Evolutionary conservation across 768 basidiomycete genomes (phyloP).

Genomic region (Leccinum sublutescens): DNA sequence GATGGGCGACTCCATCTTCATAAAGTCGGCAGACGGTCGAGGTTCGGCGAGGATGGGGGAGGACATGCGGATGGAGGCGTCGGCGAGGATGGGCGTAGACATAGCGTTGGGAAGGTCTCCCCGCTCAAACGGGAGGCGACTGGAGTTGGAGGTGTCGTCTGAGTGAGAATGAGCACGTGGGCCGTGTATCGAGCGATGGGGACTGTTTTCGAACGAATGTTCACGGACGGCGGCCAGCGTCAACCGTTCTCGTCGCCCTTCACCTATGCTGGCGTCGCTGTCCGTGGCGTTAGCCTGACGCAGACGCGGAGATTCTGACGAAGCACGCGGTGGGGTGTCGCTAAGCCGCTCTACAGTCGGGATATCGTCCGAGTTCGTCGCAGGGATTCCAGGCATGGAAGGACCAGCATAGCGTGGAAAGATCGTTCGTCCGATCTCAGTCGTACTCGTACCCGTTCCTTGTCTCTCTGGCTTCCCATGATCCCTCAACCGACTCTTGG

Average conservation of each 20-base stretch:
- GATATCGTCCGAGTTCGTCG: conserved; percentile 29
- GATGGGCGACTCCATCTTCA: conserved; percentile 46
- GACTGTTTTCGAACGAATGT: conserved; percentile 19
- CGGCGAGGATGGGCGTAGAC: conserved; percentile 29
- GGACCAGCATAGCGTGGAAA: conserved; percentile 24
- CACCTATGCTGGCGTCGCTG: conserved; percentile 21
- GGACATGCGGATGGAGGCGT: conserved; percentile 24
- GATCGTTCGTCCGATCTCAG: conserved; percentile 12
- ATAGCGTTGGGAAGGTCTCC: conserved; percentile 28
- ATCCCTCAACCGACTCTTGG: conserved; percentile 29
- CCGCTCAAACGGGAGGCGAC: conserved; percentile 23
- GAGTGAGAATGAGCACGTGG: conserved; percentile 22
- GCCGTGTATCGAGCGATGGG: conserved; percentile 11
- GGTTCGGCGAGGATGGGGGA: conserved; percentile 44
- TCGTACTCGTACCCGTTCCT: conserved; percentile 4
- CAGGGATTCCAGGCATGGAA: conserved; percentile 16
- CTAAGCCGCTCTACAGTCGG: conserved; percentile 28
- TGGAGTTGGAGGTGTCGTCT: conserved; percentile 22
- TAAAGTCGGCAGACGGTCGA: conserved; percentile 45
- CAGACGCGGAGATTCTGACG: conserved; percentile 24
- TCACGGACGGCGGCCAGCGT: conserved; percentile 27
- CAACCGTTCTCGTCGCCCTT: conserved; percentile 25
- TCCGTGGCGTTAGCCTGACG: conserved; percentile 15
- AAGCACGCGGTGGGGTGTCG: conserved; percentile 24
- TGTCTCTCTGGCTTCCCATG: conserved; percentile 24